Evolutionary conservation across 2,329 filamentous ascomycete species (phyloP), one percentile per base, ranked within the genome.

Genomic region (Calonectria honghensis): DNA sequence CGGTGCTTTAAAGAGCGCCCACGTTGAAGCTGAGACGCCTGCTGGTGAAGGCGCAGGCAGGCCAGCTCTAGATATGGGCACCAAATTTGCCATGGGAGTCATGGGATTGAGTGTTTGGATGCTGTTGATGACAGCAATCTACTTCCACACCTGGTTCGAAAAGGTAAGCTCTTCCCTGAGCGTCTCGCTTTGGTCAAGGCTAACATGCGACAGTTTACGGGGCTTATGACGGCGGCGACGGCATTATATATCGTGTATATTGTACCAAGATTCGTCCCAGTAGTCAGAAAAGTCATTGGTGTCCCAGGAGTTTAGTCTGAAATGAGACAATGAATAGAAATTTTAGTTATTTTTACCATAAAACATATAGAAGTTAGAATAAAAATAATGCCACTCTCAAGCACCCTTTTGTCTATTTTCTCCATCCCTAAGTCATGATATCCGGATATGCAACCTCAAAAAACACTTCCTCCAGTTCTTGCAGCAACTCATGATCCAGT

Each of bases 111-210:
- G 93, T 82, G 91, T 93, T 88, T 98, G 97, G 95, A 99, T 99
- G 97, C 85, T 99, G 83, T 89, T 98, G 75, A 99, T 99, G 97
- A 99, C 97, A 51, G 96, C 96, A 3, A 96, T 97, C 50, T 99
- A 96, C 89, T 99, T 99, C 82, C 97, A 99, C 85, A 99, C 97
- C 0, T 98, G 96, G 96, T 93, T 97, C 81, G 97, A 99, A 88
- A 99, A 98, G 93, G 94, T 94, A 81, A 81, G 89, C 24, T 5
- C 0, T n/a, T 29, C 37, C 5, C 0, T 2, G 16, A 11, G n/a
- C 1, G 9, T 7, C 18, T 27, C 27, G 2, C 0, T 6, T 0
- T 18, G 2, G 24, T 37, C n/a, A 14, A 65, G 67, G 68, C 82
- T 85, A 72, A 85, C 78, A 16, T 35, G n/a, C 13, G 6, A 6